Evolutionary conservation across 2,329 filamentous ascomycete species (phyloP), one percentile per base, ranked within the genome.

Genomic region (Anthostomella pinea): DNA sequence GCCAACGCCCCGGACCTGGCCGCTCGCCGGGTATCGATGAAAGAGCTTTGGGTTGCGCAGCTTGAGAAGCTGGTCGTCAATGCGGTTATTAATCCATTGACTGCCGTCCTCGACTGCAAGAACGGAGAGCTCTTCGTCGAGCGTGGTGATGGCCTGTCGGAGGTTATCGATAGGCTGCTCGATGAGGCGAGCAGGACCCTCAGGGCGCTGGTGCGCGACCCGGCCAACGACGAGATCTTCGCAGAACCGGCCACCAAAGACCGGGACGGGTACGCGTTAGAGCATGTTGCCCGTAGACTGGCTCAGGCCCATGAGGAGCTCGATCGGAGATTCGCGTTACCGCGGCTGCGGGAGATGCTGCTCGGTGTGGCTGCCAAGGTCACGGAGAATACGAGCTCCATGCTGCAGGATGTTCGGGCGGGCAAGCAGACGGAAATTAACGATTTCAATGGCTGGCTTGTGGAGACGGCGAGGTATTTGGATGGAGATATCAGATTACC

Each of bases 51-150:
- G 69, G 46, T 70, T 8, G 53, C 73, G n/a, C 90, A 95, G 64
- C 74, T 96, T 3, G 87, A 95, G 54, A 96, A 95, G 60, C 70
- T 96, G 1, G 84, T 85, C 1, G 70, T 90, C 33, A 95, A 95
- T 56, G 73, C 79, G 22, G 69, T 90, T 20, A 79, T 96, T 52
- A 94, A 95, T 56, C 87, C 91, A 0, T 65, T 96, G n/a, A 93
- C 87, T 0, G 84, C 83, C 1, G 65, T 96, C 8, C 69, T 93
- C 37, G 74, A 85, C 35, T 83, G 82, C 57, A 78, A 78, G 44
- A 96, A 96, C 51, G 88, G 89, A n/a, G 72, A 73, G 5, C 60
- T 96, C 0, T 79, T 95, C 11, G 72, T 73, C 45, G 77, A 80
- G 43, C 69, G 70, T 40, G 47, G 54, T 6, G 54, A 59, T 8